Percentiles rank a stretch among this genome's conserved stretches.
Evolutionary conservation across 352 stramenopile genomes (phyloP).

Genomic region (Plasmopara viticola): DNA sequence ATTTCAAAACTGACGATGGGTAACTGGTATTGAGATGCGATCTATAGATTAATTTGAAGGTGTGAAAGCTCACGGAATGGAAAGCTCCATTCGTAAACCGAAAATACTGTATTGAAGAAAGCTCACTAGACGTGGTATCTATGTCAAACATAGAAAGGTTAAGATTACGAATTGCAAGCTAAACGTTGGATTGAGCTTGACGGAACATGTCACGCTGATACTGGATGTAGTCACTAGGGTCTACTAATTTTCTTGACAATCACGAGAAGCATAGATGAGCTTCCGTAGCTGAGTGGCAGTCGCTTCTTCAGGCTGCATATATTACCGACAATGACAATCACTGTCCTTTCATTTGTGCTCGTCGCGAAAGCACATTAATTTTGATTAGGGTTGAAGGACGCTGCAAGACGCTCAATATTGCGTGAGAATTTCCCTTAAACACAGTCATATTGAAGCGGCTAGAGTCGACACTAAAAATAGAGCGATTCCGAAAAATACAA

Average conservation of each 20-base stretch:
- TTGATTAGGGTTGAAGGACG: background rate
- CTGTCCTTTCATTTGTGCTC: slow-evolving; percentile 6
- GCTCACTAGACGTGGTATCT: background rate
- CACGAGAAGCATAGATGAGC: background rate
- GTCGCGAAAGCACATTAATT: slow-evolving; percentile 4
- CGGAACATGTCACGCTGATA: background rate
- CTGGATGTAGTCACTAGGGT: background rate
- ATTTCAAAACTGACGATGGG: slow-evolving; percentile 6
- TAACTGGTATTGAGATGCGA: background rate
- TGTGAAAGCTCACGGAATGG: slow-evolving; percentile 4
- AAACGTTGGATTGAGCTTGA: slow-evolving; percentile 2
- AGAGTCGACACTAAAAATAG: background rate
- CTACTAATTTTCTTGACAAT: background rate
- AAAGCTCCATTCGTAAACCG: background rate
- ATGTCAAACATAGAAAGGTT: slow-evolving; percentile 10
- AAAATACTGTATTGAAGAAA: background rate
- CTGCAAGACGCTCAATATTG: background rate
- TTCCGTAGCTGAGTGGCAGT: slow-evolving; percentile 3
- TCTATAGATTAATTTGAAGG: slow-evolving; percentile 2
- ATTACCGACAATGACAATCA: slow-evolving; percentile 7
- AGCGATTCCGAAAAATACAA: background rate
- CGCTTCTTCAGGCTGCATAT: background rate
- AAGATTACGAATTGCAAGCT: background rate
- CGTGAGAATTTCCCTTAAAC: background rate
- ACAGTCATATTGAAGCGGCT: background rate